Conservation (phyloP, 2,329 filamentous ascomycete genomes). For the Penicillium sp. region DNA sequence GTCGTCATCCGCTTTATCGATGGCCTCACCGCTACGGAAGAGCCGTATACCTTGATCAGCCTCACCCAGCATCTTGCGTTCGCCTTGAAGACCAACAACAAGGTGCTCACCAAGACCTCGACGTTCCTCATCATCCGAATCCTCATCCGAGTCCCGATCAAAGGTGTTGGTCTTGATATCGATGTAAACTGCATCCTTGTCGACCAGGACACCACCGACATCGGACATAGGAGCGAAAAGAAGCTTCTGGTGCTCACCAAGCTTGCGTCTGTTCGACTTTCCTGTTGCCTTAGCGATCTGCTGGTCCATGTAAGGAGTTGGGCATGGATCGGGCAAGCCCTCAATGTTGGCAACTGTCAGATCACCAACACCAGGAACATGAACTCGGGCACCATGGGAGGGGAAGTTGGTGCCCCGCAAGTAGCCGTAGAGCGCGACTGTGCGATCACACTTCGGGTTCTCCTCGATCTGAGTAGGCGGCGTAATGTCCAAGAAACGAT, state of each 20-base stretch:
- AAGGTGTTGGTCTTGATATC: conserved; percentile 72
- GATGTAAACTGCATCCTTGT: conserved; percentile 95
- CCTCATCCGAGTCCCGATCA: conserved; percentile 59
- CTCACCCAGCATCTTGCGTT: conserved; percentile 77
- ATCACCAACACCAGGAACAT: conserved; percentile 90
- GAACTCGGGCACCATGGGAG: conserved; percentile 77
- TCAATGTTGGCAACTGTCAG: conserved; percentile 81
- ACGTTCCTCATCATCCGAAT: conserved; percentile 61
- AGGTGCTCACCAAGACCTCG: conserved; percentile 93
- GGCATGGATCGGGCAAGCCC: conserved; percentile 86
- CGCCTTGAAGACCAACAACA: conserved; percentile 83
- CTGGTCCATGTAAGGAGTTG: conserved; percentile 87
- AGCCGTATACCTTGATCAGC: conserved; percentile 79
- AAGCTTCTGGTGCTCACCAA: conserved; percentile 96
- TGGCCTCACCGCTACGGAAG: conserved; percentile 72
- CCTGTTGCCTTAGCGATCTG: conserved; percentile 79
- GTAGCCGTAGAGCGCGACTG: conserved; percentile 88
- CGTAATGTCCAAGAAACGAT: conserved; percentile 93
- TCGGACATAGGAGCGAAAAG: conserved; percentile 98
- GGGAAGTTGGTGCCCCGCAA: conserved; percentile 92
- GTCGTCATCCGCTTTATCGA: conserved; percentile 56
- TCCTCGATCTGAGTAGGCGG: conserved; percentile 89
- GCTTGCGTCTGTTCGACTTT: conserved; percentile 72
- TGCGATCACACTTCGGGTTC: conserved; percentile 84
- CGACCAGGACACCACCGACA: conserved; percentile 90